A percentile compares a stretch with the other conserved stretches of the same genome.
phyloP scores from a whole-genome alignment of 2,329 filamentous ascomycete species.

The Peltaster fructicola region DNA sequence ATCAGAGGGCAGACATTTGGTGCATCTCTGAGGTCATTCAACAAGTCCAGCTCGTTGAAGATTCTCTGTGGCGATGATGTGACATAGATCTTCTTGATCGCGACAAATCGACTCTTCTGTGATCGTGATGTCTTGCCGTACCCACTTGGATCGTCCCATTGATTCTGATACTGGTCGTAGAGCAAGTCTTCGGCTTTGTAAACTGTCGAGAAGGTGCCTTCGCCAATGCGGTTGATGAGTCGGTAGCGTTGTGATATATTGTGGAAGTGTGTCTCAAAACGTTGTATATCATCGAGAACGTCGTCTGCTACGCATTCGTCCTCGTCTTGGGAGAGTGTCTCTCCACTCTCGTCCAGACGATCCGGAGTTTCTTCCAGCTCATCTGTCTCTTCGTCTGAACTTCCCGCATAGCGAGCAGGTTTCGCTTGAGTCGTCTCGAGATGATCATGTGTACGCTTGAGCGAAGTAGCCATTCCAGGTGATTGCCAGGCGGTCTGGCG shows the following conservation, averaged over 20 bases:
- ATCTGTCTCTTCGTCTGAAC: slow-evolving; percentile 20
- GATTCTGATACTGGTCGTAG: slow-evolving; percentile 68
- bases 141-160: slow-evolving; percentile 60
- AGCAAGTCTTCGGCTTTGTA: slow-evolving; percentile 93
- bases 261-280: slow-evolving; percentile 63
- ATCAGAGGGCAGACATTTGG: slow-evolving; percentile 84
- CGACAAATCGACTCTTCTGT: slow-evolving; percentile 56
- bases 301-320: slow-evolving; percentile 46
- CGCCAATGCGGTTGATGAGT: slow-evolving; percentile 89
- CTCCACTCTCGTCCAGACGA: slow-evolving; percentile 32
- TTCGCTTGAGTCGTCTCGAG: no score
- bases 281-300: slow-evolving; percentile 74
- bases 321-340: slow-evolving; percentile 23
- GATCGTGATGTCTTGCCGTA: slow-evolving; percentile 8
- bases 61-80: slow-evolving; percentile 89
- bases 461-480: no score
- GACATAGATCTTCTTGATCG: slow-evolving; percentile 98
- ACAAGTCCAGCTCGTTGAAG: slow-evolving; percentile 84
- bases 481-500: no score
- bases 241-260: slow-evolving; percentile 73
- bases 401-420: not conserved
- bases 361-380: slow-evolving; percentile 31
- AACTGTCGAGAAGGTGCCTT: slow-evolving; percentile 96
- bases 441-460: no score
- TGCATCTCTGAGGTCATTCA: slow-evolving; percentile 71